A percentile compares a stretch with the other conserved stretches of the same genome.
Conservation (phyloP, 208 protist species). For the Cochliopodium minus region DNA sequence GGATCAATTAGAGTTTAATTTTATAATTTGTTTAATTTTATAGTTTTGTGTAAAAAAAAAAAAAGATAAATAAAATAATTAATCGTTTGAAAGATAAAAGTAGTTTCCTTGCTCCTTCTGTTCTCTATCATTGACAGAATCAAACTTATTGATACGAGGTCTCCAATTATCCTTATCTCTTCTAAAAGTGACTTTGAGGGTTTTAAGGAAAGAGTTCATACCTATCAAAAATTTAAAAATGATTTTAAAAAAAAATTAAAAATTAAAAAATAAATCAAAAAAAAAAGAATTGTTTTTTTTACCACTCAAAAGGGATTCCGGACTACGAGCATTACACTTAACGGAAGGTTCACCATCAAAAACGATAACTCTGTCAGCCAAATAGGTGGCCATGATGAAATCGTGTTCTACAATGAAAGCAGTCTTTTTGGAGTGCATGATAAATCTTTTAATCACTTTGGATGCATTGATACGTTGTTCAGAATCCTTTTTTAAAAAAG, state of each 20-base stretch:
- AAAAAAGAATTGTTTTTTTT: no score
- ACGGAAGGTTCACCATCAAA: constrained; percentile 89
- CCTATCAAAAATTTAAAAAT: no score
- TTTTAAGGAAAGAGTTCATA: constrained; percentile 95
- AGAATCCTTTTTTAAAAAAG: no score
- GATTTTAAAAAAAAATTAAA: constrained; percentile 12
- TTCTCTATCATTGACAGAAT: constrained; percentile 89
- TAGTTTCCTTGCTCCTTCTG: constrained; percentile 93
- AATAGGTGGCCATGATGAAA: constrained; percentile 99
- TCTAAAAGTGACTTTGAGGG: constrained; percentile 92
- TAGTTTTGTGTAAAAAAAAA: constrained; percentile 5
- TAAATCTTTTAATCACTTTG: constrained; percentile 93
- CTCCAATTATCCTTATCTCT: constrained; percentile 93
- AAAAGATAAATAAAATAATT: neutral
- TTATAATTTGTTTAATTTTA: constrained; percentile 6
- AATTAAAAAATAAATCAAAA: no score
- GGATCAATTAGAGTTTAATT: neutral
- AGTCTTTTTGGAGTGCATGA: constrained; percentile 94
- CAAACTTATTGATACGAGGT: constrained; percentile 97
- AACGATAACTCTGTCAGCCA: constrained; percentile 97
- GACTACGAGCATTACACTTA: constrained; percentile 70
- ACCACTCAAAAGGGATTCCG: constrained; percentile 52
- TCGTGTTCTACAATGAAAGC: constrained; percentile 99
- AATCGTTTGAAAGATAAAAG: constrained; percentile 78
- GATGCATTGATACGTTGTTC: constrained; percentile 97